phyloP scores from a whole-genome alignment of 2,329 filamentous ascomycete genomes.

The Talaromyces amestolkiae region DNA sequence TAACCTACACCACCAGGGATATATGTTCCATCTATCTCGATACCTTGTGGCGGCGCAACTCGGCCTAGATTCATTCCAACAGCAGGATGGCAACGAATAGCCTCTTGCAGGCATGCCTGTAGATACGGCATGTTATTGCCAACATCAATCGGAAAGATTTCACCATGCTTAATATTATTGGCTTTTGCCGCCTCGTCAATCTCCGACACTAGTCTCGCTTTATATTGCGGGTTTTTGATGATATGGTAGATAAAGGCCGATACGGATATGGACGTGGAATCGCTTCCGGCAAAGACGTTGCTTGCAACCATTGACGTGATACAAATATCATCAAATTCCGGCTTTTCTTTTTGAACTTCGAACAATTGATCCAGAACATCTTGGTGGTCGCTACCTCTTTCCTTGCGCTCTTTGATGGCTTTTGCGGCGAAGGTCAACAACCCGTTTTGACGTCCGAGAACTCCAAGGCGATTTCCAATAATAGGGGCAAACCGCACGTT shows the following conservation, averaged over 20 bases:
- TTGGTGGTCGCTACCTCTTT: slow-evolving; percentile 28
- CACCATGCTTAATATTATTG: slow-evolving; percentile 22
- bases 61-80: slow-evolving; percentile 22
- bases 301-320: slow-evolving; percentile 38
- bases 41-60: slow-evolving; percentile 22
- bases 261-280: slow-evolving; percentile 45
- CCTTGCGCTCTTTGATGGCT: slow-evolving; percentile 25
- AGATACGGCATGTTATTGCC: slow-evolving; percentile 35
- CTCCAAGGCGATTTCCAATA: slow-evolving; percentile 38
- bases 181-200: slow-evolving; percentile 27
- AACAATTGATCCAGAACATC: slow-evolving; percentile 42
- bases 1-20: slow-evolving; percentile 23
- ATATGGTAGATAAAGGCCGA: slow-evolving; percentile 40
- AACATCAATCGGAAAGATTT: slow-evolving; percentile 29
- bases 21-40: slow-evolving; percentile 18
- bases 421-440: slow-evolving; percentile 27
- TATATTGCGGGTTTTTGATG: slow-evolving; percentile 31
- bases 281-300: slow-evolving; percentile 44
- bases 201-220: slow-evolving; percentile 34
- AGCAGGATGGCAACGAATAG: slow-evolving; percentile 21
- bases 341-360: slow-evolving; percentile 36
- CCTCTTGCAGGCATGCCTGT: slow-evolving; percentile 24
- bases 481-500: slow-evolving; percentile 27
- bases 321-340: slow-evolving; percentile 35
- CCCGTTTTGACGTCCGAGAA: slow-evolving; percentile 33